phyloP scores from a whole-genome alignment of 768 basidiomycete genomes.

The Psilocybe tampanensis region DNA sequence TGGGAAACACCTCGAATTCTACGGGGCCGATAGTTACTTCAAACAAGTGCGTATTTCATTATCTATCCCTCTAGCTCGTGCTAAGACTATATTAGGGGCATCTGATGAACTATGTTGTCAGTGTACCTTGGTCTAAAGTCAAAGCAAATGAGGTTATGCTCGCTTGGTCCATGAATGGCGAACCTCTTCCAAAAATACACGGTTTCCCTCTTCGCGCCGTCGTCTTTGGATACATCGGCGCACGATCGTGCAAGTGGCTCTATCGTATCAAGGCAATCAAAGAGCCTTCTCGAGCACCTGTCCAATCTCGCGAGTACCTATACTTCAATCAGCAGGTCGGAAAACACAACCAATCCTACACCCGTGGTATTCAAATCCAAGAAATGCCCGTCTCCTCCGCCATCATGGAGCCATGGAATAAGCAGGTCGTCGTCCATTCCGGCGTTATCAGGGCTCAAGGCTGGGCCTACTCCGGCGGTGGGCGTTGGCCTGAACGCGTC shows the following conservation, averaged over 20 bases:
- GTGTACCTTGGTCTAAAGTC: constrained; percentile 18
- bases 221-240: constrained; percentile 16
- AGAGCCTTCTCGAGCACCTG: constrained; percentile 14
- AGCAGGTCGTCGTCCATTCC: constrained; percentile 16
- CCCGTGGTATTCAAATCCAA: constrained; percentile 15
- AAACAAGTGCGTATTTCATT: constrained; percentile 2
- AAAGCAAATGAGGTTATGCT: constrained; percentile 16
- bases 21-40: constrained; percentile 17
- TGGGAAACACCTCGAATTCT: constrained; percentile 16
- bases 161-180: constrained; percentile 19
- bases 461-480: constrained; percentile 18
- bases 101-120: constrained; percentile 15
- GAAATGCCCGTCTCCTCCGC: constrained; percentile 20
- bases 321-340: constrained; percentile 19
- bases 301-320: constrained; percentile 16
- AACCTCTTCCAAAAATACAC: constrained; percentile 18
- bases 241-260: constrained; percentile 16
- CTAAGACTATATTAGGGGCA: constrained; percentile 1
- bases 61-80: not conserved
- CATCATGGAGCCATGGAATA: constrained; percentile 18
- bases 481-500: constrained; percentile 19
- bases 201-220: constrained; percentile 16
- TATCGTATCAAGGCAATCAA: constrained; percentile 17
- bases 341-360: constrained; percentile 15
- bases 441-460: constrained; percentile 11